Evolutionary conservation across 1,284 basidiomycete species (phyloP).

Genomic region (Peniophora sp.): DNA sequence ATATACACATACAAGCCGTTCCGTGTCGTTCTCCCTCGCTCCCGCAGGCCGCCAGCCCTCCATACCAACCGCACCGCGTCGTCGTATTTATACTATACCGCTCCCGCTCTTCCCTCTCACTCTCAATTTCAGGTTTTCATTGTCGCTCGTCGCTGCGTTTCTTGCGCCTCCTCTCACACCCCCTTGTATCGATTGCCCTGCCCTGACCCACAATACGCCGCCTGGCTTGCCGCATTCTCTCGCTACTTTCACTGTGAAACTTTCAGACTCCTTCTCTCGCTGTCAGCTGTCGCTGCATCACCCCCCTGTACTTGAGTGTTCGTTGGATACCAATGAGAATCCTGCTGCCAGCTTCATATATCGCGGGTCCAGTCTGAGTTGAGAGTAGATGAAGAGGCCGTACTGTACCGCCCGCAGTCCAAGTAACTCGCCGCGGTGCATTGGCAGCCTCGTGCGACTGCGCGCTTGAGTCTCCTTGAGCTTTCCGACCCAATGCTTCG

Average conservation of each 20-base stretch:
- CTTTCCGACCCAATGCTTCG: no score
- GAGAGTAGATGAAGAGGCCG: no score
- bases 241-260: not conserved
- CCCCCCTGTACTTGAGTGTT: not conserved
- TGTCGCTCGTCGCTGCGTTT: not conserved
- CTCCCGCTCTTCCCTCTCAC: not conserved
- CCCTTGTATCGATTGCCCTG: conserved; percentile 12
- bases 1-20: no score
- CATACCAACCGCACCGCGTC: not conserved
- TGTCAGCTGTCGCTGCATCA: not conserved
- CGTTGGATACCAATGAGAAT: not conserved
- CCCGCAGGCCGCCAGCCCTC: no score
- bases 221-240: not conserved
- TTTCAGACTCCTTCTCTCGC: no score
- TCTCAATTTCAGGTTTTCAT: not conserved
- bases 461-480: no score
- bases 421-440: no score
- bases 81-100: not conserved
- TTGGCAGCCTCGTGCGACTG: no score
- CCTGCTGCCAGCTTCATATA: not conserved
- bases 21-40: no score
- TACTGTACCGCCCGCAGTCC: no score
- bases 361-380: no score
- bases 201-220: not conserved
- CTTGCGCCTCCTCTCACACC: conserved; percentile 3